phyloP scores from a whole-genome alignment of 2,329 filamentous ascomycete genomes.

The Aspergillus tamarii region DNA sequence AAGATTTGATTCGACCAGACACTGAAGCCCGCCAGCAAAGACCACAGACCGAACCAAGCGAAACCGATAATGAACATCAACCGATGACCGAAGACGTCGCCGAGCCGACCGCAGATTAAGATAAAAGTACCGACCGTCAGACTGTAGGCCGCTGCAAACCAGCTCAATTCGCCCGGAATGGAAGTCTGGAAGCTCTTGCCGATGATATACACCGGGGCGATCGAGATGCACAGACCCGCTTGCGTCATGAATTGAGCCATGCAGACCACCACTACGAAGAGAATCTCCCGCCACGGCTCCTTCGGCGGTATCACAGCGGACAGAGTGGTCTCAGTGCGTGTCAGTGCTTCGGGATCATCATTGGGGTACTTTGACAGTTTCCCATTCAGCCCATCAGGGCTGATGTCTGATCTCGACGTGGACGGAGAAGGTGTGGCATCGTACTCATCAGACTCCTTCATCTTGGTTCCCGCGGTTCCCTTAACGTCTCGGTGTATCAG shows the following conservation, averaged over 20 bases:
- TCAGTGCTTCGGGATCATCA: slow-evolving; percentile 19
- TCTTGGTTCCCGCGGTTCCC: neutral
- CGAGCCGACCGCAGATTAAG: slow-evolving; percentile 38
- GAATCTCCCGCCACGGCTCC: slow-evolving; percentile 27
- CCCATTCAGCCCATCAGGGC: slow-evolving; percentile 7
- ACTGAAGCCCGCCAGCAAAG: slow-evolving; percentile 39
- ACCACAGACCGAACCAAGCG: slow-evolving; percentile 43
- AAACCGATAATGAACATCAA: slow-evolving; percentile 41
- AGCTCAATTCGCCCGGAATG: slow-evolving; percentile 51
- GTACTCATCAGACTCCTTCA: neutral
- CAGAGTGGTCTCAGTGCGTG: slow-evolving; percentile 19
- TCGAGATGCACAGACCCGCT: slow-evolving; percentile 49
- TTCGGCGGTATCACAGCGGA: slow-evolving; percentile 18
- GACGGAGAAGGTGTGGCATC: neutral
- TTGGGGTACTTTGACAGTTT: neutral
- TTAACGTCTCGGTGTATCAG: neutral
- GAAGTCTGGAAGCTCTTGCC: slow-evolving; percentile 49
- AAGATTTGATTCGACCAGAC: slow-evolving; percentile 46
- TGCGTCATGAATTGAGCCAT: slow-evolving; percentile 47
- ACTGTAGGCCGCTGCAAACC: slow-evolving; percentile 61
- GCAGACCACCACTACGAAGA: slow-evolving; percentile 36
- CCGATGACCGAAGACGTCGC: slow-evolving; percentile 43
- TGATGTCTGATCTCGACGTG: neutral
- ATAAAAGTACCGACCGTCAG: slow-evolving; percentile 47
- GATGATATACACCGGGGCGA: slow-evolving; percentile 55